Evolutionary conservation across 768 basidiomycete species (phyloP), one percentile per base, ranked within the genome.

Genomic region (Psilocybe azurescens): DNA sequence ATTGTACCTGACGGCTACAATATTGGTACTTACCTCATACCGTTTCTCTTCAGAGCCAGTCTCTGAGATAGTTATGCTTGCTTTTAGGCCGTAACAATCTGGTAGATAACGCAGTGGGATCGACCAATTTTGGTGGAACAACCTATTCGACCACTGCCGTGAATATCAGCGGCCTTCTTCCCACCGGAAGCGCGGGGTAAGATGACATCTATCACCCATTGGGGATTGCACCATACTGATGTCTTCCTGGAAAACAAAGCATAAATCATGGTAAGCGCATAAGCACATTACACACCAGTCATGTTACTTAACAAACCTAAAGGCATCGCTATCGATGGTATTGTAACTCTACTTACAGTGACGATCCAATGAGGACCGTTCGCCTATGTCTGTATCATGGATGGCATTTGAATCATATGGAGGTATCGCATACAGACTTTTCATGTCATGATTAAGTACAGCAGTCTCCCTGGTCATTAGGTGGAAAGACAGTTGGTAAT

Each of bases 261-360:
- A 68, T 79, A 14, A 78, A 78, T 59, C 77, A 79, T 61, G 75
- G 75, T 64, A 71, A 58, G 56, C 36, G 60, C 24, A 6, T 44
- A 10, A 14, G 5, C 33, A 29, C 16, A 44, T 30, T 28, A 8
- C 5, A 44, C 14, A 11, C 5, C 41, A 28, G 16, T 14, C 10
- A 5, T 24, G 28, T 51, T 60, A 59, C 28, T 65, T 46, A 53
- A 44, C 9, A 61, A 14, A 8, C 36, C 32, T 49, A 18, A 58
- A 87, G 87, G 77, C 30, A 90, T 89, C 56, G 81, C 88, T 3
- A 80, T 81, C 38, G 87, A 89, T 67, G 87, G 88, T 48, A 76
- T 82, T 36, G 81, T 84, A 14, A 80, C 80, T 1, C 67, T 89
- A 20, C 73, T 89, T 57, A 88, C 84, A 1, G 82, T 88, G 18